Evolutionary conservation across 192 early-diverging fungal species (phyloP).

Genomic region (Linnemannia elongata): DNA sequence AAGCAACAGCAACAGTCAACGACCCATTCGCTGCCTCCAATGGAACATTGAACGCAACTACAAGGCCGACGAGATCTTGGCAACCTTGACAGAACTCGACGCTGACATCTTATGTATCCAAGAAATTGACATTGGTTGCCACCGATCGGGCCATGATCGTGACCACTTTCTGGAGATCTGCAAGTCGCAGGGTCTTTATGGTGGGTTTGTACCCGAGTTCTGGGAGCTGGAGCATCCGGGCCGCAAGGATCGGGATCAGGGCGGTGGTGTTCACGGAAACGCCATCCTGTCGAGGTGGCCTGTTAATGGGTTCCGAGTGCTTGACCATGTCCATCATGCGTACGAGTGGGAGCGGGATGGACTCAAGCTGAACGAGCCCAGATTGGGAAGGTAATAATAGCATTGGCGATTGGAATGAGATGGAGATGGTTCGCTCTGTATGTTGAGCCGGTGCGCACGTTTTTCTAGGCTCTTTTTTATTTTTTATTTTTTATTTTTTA

Average conservation of each 20-base stretch:
- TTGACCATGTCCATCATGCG: slow-evolving; percentile 78
- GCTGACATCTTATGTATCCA: slow-evolving; percentile 82
- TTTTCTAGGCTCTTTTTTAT: slow-evolving; percentile 2
- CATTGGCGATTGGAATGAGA: background rate
- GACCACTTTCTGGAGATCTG: slow-evolving; percentile 77
- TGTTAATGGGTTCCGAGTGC: slow-evolving; percentile 67
- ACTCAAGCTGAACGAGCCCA: slow-evolving; percentile 70
- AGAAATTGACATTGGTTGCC: slow-evolving; percentile 83
- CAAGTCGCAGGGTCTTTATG: slow-evolving; percentile 68
- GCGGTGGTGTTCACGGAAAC: slow-evolving; percentile 86
- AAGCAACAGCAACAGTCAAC: background rate
- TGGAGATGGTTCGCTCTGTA: background rate
- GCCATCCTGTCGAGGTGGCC: slow-evolving; percentile 78
- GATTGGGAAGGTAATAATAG: slow-evolving; percentile 66
- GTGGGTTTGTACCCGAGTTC: slow-evolving; percentile 81
- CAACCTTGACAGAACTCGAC: slow-evolving; percentile 65
- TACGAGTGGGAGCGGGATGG: slow-evolving; percentile 81
- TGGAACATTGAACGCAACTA: slow-evolving; percentile 91
- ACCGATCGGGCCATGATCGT: slow-evolving; percentile 69
- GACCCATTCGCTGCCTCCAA: slow-evolving; percentile 74
- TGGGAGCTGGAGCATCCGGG: slow-evolving; percentile 74
- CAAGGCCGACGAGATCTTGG: slow-evolving; percentile 71
- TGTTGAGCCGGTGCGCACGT: background rate
- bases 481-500: slow-evolving; percentile 7
- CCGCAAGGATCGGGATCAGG: slow-evolving; percentile 70